These are phyloP conservation scores for Tolypocladium pustulatum DNA, from an alignment of 2,329 filamentous ascomycete genomes.

Conservation along the genomic window DNA sequence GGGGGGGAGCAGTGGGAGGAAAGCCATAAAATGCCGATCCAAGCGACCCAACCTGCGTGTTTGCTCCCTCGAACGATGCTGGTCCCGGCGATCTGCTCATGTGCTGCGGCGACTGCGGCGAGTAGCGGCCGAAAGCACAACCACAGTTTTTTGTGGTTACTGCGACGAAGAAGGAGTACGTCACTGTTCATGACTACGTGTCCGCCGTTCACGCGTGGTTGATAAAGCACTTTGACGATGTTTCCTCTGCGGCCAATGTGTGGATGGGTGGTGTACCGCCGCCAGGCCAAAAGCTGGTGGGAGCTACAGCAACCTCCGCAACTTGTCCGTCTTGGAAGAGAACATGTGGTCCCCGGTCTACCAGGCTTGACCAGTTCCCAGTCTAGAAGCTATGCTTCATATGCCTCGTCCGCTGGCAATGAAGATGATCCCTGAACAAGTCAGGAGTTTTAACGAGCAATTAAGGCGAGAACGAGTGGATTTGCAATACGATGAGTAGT, in stretches of 20 bases:
- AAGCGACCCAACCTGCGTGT: not conserved
- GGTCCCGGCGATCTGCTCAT: not conserved
- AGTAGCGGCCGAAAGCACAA: not conserved
- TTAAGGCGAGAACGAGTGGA: not conserved
- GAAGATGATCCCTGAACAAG: not conserved
- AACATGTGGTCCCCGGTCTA: not conserved
- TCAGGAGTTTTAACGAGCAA: not conserved
- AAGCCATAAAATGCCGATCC: not conserved
- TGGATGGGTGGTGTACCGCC: not conserved
- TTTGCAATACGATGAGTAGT: not conserved
- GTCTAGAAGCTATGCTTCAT: not conserved
- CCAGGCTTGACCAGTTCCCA: not conserved
- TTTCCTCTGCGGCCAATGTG: not conserved
- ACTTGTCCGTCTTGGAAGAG: not conserved
- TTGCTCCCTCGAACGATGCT: not conserved
- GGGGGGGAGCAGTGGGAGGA: not conserved
- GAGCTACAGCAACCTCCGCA: not conserved
- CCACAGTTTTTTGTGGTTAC: not conserved
- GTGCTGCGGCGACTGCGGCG: not conserved
- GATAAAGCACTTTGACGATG: not conserved
- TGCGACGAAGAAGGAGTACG: not conserved
- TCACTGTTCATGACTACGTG: not conserved
- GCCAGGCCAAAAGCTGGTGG: not conserved
- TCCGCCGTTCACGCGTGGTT: not conserved
- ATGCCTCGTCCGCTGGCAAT: not conserved